A percentile compares a stretch with the other conserved stretches of the same genome.
phyloP scores from a whole-genome alignment of 2,329 filamentous ascomycete genomes.

The Paracoccidioides lutzii region DNA sequence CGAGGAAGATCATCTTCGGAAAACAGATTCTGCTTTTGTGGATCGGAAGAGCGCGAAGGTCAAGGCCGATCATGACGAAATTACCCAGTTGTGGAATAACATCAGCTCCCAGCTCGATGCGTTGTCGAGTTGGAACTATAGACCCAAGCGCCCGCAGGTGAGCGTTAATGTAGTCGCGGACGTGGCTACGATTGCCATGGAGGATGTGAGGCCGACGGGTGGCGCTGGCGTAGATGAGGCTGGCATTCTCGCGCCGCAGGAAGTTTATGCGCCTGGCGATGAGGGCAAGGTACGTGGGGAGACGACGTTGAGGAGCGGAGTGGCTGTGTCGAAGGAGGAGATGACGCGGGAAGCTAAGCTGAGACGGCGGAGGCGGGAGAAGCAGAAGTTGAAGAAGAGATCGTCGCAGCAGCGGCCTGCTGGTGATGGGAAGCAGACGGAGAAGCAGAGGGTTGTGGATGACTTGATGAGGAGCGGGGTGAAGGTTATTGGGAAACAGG shows the following conservation, averaged over 20 bases:
- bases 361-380: slow-evolving; percentile 62
- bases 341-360: slow-evolving; percentile 78
- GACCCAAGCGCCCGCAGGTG: slow-evolving; percentile 72
- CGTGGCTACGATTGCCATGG: slow-evolving; percentile 83
- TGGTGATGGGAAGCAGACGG: slow-evolving; percentile 27
- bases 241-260: slow-evolving; percentile 80
- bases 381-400: slow-evolving; percentile 64
- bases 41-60: slow-evolving; percentile 73
- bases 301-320: slow-evolving; percentile 62
- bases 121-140: slow-evolving; percentile 89
- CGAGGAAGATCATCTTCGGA: slow-evolving; percentile 78
- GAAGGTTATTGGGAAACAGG: slow-evolving; percentile 82
- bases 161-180: slow-evolving; percentile 77
- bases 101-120: slow-evolving; percentile 71
- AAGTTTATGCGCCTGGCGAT: slow-evolving; percentile 75
- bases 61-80: slow-evolving; percentile 68
- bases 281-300: slow-evolving; percentile 52
- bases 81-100: slow-evolving; percentile 70
- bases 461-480: slow-evolving; percentile 75
- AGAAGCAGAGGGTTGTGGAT: slow-evolving; percentile 45
- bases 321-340: slow-evolving; percentile 69
- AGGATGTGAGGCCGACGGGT: slow-evolving; percentile 81
- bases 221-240: slow-evolving; percentile 46
- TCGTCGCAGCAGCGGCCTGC: slow-evolving; percentile 31
- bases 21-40: slow-evolving; percentile 65